Conservation (phyloP, 1,139 yeast species). For the Hansenula anomala region DNA sequence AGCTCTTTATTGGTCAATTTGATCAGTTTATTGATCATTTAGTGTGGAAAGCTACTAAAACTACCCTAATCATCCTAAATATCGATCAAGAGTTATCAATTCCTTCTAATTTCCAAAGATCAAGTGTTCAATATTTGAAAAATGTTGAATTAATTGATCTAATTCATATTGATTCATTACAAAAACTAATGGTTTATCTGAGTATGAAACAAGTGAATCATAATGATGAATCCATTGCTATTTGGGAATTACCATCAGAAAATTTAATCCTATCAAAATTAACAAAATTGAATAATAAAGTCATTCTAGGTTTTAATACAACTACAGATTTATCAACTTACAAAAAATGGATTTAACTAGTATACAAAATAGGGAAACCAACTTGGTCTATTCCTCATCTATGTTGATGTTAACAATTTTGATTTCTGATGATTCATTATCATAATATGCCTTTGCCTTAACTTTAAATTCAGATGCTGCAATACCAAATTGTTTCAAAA, state of each 20-base stretch:
- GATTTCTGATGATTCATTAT: conserved; percentile 40
- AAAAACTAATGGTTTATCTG: conserved; percentile 26
- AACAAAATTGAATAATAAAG: no score
- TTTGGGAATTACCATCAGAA: not conserved
- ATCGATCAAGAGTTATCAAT: conserved; percentile 1
- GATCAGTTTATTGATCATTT: conserved; percentile 1
- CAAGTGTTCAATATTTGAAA: conserved; percentile 7
- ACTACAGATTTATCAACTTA: not conserved
- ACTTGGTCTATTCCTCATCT: conserved; percentile 19
- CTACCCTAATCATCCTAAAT: not conserved
- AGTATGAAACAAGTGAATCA: conserved; percentile 23
- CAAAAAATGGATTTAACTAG: not conserved
- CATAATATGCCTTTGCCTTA: conserved; percentile 69
- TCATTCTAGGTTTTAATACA: not conserved
- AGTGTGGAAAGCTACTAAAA: not conserved
- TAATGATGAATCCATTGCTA: not conserved
- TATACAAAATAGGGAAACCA: not conserved
- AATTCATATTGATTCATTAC: conserved; percentile 23
- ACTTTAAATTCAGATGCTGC: conserved; percentile 92
- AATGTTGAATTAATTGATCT: conserved; percentile 19
- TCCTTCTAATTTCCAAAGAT: conserved; percentile 2
- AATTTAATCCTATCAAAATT: not conserved
- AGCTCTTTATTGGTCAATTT: not conserved
- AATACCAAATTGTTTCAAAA: conserved; percentile 91
- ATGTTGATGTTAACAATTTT: conserved; percentile 28